Evolutionary conservation across 2,329 filamentous ascomycete species (phyloP).

Genomic region (Colletotrichum brevisporum): DNA sequence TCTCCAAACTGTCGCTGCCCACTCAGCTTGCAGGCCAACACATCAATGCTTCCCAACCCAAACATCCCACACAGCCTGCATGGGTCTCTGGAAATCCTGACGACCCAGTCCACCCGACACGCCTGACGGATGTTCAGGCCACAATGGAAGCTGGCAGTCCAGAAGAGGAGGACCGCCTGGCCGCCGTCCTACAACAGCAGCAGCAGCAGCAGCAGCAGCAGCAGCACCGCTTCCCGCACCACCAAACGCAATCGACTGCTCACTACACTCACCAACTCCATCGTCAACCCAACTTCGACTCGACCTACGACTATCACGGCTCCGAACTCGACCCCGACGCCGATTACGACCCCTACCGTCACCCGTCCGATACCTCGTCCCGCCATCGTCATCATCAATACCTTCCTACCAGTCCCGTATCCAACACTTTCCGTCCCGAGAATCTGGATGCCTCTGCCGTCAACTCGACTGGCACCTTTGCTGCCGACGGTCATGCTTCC

Average conservation of each 20-base stretch:
- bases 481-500: constrained; percentile 53
- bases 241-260: constrained; percentile 45
- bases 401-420: constrained; percentile 43
- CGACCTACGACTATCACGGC: constrained; percentile 46
- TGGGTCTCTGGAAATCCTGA: constrained; percentile 58
- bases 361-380: constrained; percentile 41
- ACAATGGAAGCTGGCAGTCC: constrained; percentile 65
- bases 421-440: constrained; percentile 39
- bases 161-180: constrained; percentile 58
- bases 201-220: constrained; percentile 49
- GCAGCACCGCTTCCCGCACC: constrained; percentile 49
- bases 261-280: constrained; percentile 45
- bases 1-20: constrained; percentile 46
- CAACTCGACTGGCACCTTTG: constrained; percentile 45
- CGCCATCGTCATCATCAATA: constrained; percentile 42
- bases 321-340: constrained; percentile 47
- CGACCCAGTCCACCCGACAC: constrained; percentile 57
- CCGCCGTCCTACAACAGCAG: constrained; percentile 45
- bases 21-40: constrained; percentile 58
- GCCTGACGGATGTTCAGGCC: constrained; percentile 61
- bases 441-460: constrained; percentile 39
- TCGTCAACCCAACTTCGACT: constrained; percentile 44
- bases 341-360: constrained; percentile 45
- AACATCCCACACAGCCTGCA: constrained; percentile 54
- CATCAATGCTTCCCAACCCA: constrained; percentile 61